These are phyloP conservation scores for Candida chauliodis DNA, from an alignment of 805 yeast species.

Conservation along the genomic window DNA sequence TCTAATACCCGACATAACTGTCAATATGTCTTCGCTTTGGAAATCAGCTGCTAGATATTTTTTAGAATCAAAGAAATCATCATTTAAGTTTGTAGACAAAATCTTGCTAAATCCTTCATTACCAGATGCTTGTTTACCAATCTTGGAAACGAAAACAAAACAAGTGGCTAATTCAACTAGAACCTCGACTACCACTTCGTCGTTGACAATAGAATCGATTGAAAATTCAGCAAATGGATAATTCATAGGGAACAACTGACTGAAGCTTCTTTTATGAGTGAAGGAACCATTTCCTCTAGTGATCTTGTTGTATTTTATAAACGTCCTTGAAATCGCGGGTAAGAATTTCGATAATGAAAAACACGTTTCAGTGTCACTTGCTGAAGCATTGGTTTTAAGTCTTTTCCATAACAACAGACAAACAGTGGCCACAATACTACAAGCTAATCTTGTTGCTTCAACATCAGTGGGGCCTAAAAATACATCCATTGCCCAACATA, in stretches of 20 bases:
- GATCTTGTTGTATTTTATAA: slow-evolving; percentile 50
- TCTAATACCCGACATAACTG: slow-evolving; percentile 48
- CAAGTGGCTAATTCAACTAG: slow-evolving; percentile 65
- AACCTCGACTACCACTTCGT: slow-evolving; percentile 66
- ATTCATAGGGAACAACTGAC: slow-evolving; percentile 62
- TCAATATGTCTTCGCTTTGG: slow-evolving; percentile 39
- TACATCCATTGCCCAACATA: slow-evolving; percentile 58
- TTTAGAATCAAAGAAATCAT: slow-evolving; percentile 39
- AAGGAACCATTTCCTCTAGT: slow-evolving; percentile 45
- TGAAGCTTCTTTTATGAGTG: slow-evolving; percentile 60
- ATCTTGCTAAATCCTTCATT: slow-evolving; percentile 43
- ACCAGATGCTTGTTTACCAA: slow-evolving; percentile 41
- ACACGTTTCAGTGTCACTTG: slow-evolving; percentile 36
- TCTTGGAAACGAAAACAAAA: slow-evolving; percentile 52
- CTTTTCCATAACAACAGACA: slow-evolving; percentile 36
- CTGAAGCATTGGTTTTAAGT: slow-evolving; percentile 22
- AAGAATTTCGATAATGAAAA: slow-evolving; percentile 49
- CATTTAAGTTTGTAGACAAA: slow-evolving; percentile 25
- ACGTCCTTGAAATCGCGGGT: slow-evolving; percentile 50
- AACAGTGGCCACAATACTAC: slow-evolving; percentile 52
- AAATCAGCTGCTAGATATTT: slow-evolving; percentile 31
- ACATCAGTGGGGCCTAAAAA: slow-evolving; percentile 49
- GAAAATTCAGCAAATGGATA: slow-evolving; percentile 65
- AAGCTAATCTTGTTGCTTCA: slow-evolving; percentile 62
- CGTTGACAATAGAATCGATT: slow-evolving; percentile 71